Base-by-base conservation (phyloP, 805 yeast genomes). In the baker's yeast (Saccharomyces cerevisiae) region DNA sequence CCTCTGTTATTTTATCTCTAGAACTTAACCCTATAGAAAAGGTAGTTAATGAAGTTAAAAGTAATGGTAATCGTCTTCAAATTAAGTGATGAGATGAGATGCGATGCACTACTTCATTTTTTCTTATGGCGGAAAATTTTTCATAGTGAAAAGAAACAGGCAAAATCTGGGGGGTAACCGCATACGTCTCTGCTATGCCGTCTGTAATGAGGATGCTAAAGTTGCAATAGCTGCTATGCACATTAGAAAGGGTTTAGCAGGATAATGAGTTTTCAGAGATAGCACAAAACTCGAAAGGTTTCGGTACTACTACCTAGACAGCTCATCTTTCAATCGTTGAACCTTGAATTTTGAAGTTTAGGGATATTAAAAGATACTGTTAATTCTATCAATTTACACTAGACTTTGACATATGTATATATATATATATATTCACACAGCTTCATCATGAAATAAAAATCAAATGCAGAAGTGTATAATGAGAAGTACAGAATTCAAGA, bases 51-150 rank as follows among this genome's bases (percentile, higher is more conserved):
- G 13, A 17, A 9, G 4, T 36, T n/a, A 17, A 13, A 36, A 36
- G 11, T 9, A 14, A 24, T 13, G 14, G n/a, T 27, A 17, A 28
- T 3, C 9, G 4, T n/a, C 26, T 27, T 22, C 21, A 26, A 17
- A n/a, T 27, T 10, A 21, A n/a, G 53, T 48, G 47, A 53, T 53
- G 59, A 21, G 57, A 50, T 55, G 59, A 53, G 60, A 55, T 58
- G 57, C 51, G 61, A 58, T 58, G 55, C 21, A 36, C 43, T 36
- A 36, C 10, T 36, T 36, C 43, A 17, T 36, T 36, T 36, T 32
- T 36, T 36, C 43, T 36, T 36, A 17, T 36, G 43, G 43, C 43
- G 43, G 43, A 36, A 36, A 36, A 36, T 36, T 36, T 36, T 36
- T 36, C 43, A 36, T 36, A 36, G 13, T 36, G 24, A 36, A 17